Evolutionary conservation across 75 land plant genomes (phyloP), one percentile per base, ranked within the genome.

Genomic region (Sequoia sempervirens): DNA sequence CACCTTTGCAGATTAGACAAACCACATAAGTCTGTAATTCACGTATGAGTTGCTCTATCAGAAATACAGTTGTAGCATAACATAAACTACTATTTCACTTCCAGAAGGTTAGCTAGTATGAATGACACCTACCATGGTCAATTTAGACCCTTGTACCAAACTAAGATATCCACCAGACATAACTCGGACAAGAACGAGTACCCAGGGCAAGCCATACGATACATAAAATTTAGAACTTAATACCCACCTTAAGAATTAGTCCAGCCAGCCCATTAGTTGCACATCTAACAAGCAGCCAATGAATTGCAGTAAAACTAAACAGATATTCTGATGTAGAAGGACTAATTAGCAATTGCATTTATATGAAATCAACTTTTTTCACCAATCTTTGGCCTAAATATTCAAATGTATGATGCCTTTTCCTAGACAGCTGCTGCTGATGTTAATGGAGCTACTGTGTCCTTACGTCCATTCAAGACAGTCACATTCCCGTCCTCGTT

Each of bases 401-500:
- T 8, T 76, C 80, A 76, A 23, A 76, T 76, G 80, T 23, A 76
- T 43, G 47, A 50, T 11, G 17, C 26, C 5, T 47, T 81, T 53
- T 81, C 36, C 64, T 81, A 81, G 36, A 50, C 82, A 81, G 82
- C 36, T 47, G 53, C 36, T 32, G 82, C 18, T n/a, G 82, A 5
- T 2, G 37, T 17, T 53, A 37, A 47, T 56, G 89, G 79, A 64
- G 85, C 90, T 36, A 89, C 54, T 3, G 92, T 85, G 72, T 95
- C 96, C 20, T 91, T 91, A 75, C 87, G 88, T 14, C 97, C 97
- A 82, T 93, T 94, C 83, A 96, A 91, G 34, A 95, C 96, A 12
- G 89, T 93, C 18, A 92, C 94, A 56, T 92, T 93, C 1, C 98
- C 98, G 66, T 96, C 95, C 1, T 91, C 79, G 75, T 96, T 97